phyloP scores from a whole-genome alignment of 2,329 filamentous ascomycete species.

The Verticillium isaacii region DNA sequence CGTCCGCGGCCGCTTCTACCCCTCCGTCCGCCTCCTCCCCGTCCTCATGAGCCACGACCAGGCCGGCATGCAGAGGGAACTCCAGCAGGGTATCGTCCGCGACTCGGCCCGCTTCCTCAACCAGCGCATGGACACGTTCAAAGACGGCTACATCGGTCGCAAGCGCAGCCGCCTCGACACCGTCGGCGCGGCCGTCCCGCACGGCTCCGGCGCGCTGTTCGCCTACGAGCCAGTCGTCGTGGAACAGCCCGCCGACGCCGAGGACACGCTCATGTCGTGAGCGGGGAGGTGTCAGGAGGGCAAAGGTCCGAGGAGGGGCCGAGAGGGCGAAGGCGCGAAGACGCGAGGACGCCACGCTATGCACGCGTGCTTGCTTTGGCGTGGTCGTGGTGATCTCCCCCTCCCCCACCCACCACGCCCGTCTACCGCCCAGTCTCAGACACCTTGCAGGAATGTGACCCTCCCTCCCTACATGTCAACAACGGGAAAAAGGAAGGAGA shows the following conservation, averaged over 20 bases:
- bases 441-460: not conserved
- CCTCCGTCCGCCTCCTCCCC: constrained; percentile 46
- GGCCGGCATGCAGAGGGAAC: constrained; percentile 26
- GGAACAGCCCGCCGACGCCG: constrained; percentile 20
- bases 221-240: constrained; percentile 26
- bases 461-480: not conserved
- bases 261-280: not conserved
- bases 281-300: not conserved
- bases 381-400: no score
- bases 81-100: constrained; percentile 33
- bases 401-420: no score
- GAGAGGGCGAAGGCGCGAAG: not conserved
- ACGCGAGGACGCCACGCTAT: not conserved
- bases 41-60: constrained; percentile 27
- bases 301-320: not conserved
- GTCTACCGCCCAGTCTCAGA: not conserved
- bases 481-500: no score
- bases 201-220: constrained; percentile 15
- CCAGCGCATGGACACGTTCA: constrained; percentile 37
- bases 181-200: constrained; percentile 35
- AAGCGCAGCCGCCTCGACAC: constrained; percentile 36
- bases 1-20: constrained; percentile 54
- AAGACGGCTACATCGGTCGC: constrained; percentile 38
- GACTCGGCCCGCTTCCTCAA: constrained; percentile 47
- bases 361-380: not conserved